These are phyloP conservation scores for Musa balbisiana DNA, from an alignment of 202 grass and related monocot species.

Conservation along the genomic window DNA sequence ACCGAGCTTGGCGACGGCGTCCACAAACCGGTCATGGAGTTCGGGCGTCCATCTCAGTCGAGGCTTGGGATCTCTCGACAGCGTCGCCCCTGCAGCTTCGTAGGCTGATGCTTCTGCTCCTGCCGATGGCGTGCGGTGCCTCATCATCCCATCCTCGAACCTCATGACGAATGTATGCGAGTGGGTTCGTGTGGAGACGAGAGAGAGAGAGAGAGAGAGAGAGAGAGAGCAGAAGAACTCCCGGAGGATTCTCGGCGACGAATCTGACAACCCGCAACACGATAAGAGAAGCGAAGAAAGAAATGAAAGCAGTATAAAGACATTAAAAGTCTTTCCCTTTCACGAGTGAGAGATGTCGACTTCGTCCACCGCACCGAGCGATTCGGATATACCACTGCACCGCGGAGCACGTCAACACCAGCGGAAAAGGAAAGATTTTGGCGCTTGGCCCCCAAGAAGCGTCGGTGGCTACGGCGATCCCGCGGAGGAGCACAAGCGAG, in stretches of 20 bases:
- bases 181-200: not conserved
- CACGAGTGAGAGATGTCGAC: not conserved
- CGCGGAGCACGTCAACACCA: not conserved
- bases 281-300: not conserved
- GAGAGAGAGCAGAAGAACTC: not conserved
- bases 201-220: not conserved
- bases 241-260: slow-evolving; percentile 1
- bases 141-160: not conserved
- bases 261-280: slow-evolving; percentile 9
- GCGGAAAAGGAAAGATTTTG: not conserved
- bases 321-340: not conserved
- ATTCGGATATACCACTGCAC: not conserved
- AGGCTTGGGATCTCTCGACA: slow-evolving; percentile 9
- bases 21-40: slow-evolving; percentile 18
- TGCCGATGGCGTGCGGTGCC: not conserved
- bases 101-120: not conserved
- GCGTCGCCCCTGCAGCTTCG: not conserved
- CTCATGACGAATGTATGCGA: not conserved
- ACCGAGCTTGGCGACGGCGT: slow-evolving; percentile 14
- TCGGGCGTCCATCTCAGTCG: slow-evolving; percentile 13
- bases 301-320: no score
- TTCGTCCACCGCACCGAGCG: not conserved
- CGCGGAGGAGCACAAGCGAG: not conserved
- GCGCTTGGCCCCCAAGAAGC: no score
- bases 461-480: not conserved